Conservation (phyloP, 2,329 filamentous ascomycete genomes). For the Curvularia sp. region DNA sequence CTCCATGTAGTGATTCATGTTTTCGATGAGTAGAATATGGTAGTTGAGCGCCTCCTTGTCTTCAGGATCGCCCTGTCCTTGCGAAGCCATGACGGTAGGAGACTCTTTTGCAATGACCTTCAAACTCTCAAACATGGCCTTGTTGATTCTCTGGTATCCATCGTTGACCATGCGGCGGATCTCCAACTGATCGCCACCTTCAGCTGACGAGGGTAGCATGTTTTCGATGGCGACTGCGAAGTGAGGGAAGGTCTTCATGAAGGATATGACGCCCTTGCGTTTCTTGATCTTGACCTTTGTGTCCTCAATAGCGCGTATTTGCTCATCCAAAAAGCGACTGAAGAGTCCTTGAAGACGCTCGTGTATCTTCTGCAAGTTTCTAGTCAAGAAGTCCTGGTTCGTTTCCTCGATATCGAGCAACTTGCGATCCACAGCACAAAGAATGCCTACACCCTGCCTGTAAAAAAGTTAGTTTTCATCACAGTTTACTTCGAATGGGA, state of each 20-base stretch:
- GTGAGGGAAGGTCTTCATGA: slow-evolving; percentile 90
- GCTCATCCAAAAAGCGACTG: slow-evolving; percentile 89
- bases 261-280: slow-evolving; percentile 93
- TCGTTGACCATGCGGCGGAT: slow-evolving; percentile 81
- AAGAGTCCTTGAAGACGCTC: slow-evolving; percentile 77
- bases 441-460: slow-evolving; percentile 87
- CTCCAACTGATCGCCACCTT: slow-evolving; percentile 64
- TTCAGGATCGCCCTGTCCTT: slow-evolving; percentile 68
- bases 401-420: slow-evolving; percentile 81
- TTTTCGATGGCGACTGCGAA: slow-evolving; percentile 86
- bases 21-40: slow-evolving; percentile 96
- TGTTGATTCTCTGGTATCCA: slow-evolving; percentile 87
- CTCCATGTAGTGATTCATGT: slow-evolving; percentile 97
- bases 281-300: slow-evolving; percentile 99
- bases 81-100: slow-evolving; percentile 61
- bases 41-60: slow-evolving; percentile 98
- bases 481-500: slow-evolving; percentile 26
- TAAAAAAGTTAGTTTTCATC: slow-evolving; percentile 25
- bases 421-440: slow-evolving; percentile 81
- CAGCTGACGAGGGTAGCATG: slow-evolving; percentile 66
- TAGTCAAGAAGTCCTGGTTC: slow-evolving; percentile 89
- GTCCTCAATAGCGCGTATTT: slow-evolving; percentile 94
- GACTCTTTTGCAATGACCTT: slow-evolving; percentile 87
- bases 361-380: slow-evolving; percentile 79
- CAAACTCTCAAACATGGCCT: slow-evolving; percentile 95